Conservation (phyloP, 495 filamentous ascomycete genomes). For the Neurospora tetraspora region DNA sequence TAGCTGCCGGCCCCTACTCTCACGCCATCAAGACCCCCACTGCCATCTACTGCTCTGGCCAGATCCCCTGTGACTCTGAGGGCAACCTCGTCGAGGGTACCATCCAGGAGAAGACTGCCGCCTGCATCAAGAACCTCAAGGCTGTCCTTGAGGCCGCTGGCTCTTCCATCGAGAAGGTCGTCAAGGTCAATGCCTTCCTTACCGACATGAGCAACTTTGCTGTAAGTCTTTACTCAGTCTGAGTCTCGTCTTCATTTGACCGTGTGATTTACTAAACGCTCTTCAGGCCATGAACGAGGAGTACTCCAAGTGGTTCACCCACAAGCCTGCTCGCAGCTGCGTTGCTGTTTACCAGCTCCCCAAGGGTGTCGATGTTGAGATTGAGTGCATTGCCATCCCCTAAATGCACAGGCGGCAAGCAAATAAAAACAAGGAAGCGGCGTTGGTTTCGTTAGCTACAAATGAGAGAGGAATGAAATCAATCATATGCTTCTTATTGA, state of each 20-base stretch:
- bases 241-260: background rate
- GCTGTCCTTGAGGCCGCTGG: slow-evolving; percentile 71
- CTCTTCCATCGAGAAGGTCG: slow-evolving; percentile 59
- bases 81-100: slow-evolving; percentile 67
- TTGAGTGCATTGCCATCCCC: slow-evolving; percentile 76
- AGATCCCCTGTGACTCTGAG: slow-evolving; percentile 70
- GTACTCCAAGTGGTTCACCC: slow-evolving; percentile 78
- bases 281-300: slow-evolving; percentile 67
- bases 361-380: slow-evolving; percentile 84
- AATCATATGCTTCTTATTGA: background rate
- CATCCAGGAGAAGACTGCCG: slow-evolving; percentile 65
- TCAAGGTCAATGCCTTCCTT: slow-evolving; percentile 78
- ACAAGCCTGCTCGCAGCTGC: slow-evolving; percentile 88
- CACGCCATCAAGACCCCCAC: slow-evolving; percentile 80
- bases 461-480: background rate
- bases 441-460: slow-evolving; percentile 4
- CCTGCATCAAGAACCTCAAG: slow-evolving; percentile 68
- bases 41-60: slow-evolving; percentile 85
- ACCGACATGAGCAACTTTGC: slow-evolving; percentile 77
- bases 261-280: slow-evolving; percentile 2
- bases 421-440: background rate
- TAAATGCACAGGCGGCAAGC: slow-evolving; percentile 22
- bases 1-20: slow-evolving; percentile 53
- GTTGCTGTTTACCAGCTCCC: slow-evolving; percentile 84
- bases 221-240: slow-evolving; percentile 11